phyloP scores from a whole-genome alignment of 306 rosid genomes.

The Cucurbita ficifolia region DNA sequence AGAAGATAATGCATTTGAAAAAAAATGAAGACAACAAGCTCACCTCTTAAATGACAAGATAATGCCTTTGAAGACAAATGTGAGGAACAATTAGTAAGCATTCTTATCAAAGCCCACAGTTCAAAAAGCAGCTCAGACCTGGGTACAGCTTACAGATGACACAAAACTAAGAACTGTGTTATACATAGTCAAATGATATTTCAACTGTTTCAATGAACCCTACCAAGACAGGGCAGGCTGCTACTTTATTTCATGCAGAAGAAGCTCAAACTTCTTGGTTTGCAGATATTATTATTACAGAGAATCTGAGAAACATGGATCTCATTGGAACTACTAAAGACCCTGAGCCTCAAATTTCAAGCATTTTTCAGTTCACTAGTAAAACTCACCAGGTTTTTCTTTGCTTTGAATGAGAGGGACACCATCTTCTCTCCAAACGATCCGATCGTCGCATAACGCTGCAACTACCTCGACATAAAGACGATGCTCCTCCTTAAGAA shows the following conservation, averaged over 20 bases:
- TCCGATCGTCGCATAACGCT: slow-evolving; percentile 69
- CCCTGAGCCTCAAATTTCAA: neutral
- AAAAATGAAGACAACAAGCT: neutral
- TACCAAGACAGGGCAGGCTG: neutral
- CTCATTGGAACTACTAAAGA: neutral
- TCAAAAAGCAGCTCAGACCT: neutral
- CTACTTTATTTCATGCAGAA: neutral
- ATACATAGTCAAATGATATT: neutral
- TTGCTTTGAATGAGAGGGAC: slow-evolving; percentile 75
- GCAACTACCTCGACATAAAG: slow-evolving; percentile 55
- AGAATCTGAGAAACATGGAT: neutral
- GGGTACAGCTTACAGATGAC: neutral
- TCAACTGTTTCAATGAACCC: neutral
- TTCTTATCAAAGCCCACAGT: neutral
- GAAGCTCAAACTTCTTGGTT: slow-evolving; percentile 1
- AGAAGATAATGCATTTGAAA: neutral
- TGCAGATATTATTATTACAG: neutral
- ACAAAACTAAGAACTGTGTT: neutral
- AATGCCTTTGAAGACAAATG: neutral
- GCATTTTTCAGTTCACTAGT: neutral
- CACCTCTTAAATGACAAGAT: neutral
- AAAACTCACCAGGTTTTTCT: slow-evolving; percentile 46
- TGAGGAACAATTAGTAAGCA: neutral
- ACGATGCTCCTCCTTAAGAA: slow-evolving; percentile 73
- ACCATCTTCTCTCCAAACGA: slow-evolving; percentile 75